Base-by-base conservation (phyloP, 140 eudicot species). In the Bidens hawaiensis region DNA sequence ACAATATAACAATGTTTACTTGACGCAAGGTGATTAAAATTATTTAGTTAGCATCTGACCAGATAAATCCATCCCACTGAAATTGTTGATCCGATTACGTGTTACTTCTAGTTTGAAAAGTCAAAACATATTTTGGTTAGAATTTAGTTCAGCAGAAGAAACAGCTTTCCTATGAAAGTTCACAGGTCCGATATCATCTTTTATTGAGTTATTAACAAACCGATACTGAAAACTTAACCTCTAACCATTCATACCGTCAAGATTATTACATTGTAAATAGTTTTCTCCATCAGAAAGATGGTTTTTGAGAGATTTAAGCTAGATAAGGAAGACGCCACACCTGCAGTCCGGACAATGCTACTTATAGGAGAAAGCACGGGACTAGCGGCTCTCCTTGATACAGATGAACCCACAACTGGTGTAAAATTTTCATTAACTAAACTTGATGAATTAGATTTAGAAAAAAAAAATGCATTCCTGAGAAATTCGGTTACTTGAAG, bases 271-370 rank as follows among this genome's bases (percentile, higher is more conserved):
- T 7, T 67, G 78, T 15, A 80, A 41, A 42, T 45, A 52, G 40
- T 19, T 70, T 24, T 78, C 74, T 59, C 73, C 78, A n/a, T 71
- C 69, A 49, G 47, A 69, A 75, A 64, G 38, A 2, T 70, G 79
- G 43, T 60, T 53, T 68, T 70, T 5, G 87, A 74, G 42, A 80
- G 69, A 55, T 43, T 80, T 42, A 85, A 64, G 68, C 76, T 72
- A 62, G 89, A 68, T 46, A 83, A 77, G 14, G 95, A 89, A 71
- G 82, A 71, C 13, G 83, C 71, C 41, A 86, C 52, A 56, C 83
- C 85, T 33, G 88, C 41, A 36, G 86, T 79, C 60, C 59, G 78
- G 40, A 47, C 75, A 55, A 71, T 55, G 67, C 73, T 66, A 16
- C 74, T 50, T 25, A 71, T 73, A 52, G 82, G 73, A 21, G 81